Base-by-base conservation (phyloP, 2,329 filamentous ascomycete species). In the Penicillium sp. region DNA sequence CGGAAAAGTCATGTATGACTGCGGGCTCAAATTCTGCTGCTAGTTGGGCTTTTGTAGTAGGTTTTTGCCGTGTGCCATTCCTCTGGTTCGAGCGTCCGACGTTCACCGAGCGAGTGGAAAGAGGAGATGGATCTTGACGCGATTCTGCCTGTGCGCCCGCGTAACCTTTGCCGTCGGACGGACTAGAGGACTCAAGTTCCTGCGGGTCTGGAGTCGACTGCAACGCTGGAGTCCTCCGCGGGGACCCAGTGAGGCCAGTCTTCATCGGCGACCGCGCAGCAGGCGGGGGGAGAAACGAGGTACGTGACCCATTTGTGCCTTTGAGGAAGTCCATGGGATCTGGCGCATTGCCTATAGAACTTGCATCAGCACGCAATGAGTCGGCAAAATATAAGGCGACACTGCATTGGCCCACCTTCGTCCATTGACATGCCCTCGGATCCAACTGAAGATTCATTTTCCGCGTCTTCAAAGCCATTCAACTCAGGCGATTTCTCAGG, bases 401-500 rank as follows among this genome's bases (percentile, higher is more conserved):
- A 21, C 33, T 29, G 25, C 10, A 29, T 54, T 34, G 36, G 70
- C 80, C 55, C 78, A 88, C 85, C 87, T 58, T 87, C 81, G 61
- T 82, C 82, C 51, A 87, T 76, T 25, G 87, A 85, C 85, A 88
- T 87, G 57, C 81, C 80, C 67, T 82, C 82, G 31, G 83, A 84
- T 19, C 79, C 79, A 25, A 77, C 77, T 40, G 81, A 75, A 15
- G 79, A 82, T 34, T 77, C 72, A 60, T 78, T 76, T 44, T 67
- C 69, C 55, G 65, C 66, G 43, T 63, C 60, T 40, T 63, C 53
- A 52, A 71, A 69, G 4, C 64, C 72, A 61, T 72, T 70, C 39
- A 66, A 62, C 57, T 69, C 69, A 1, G 80, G 78, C n/a, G 81
- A 82, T 53, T 87, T 89, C 63, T 85, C 84, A 15, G 92, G 92